These are phyloP conservation scores for Starmerella potacharoeniae DNA, from an alignment of 805 yeast genomes.

Conservation along the genomic window DNA sequence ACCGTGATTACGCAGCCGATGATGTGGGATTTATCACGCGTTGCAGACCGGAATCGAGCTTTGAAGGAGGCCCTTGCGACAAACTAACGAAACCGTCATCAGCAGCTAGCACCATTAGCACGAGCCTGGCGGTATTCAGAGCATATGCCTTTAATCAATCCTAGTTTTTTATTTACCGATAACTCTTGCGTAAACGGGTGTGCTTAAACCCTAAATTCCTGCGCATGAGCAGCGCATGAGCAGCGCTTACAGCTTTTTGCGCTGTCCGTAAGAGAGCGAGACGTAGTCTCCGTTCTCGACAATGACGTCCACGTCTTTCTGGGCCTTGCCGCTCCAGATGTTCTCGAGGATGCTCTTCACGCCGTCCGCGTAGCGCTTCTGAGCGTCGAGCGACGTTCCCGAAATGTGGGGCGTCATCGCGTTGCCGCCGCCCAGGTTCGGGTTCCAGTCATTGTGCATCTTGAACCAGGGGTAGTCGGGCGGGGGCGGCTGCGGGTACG, in stretches of 20 bases:
- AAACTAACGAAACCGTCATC: too few species aligned
- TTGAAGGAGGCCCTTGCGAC: too few species aligned
- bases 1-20: too few species aligned
- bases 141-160: too few species aligned
- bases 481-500: constrained; percentile 81
- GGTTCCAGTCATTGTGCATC: constrained; percentile 46
- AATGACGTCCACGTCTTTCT: constrained; percentile 66
- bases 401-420: constrained; percentile 79
- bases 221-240: too few species aligned
- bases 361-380: constrained; percentile 60
- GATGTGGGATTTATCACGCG: too few species aligned
- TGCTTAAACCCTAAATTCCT: too few species aligned
- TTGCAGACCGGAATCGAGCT: too few species aligned
- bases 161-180: too few species aligned
- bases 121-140: too few species aligned
- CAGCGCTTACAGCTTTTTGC: not conserved
- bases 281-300: constrained; percentile 61
- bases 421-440: constrained; percentile 40
- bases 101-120: too few species aligned
- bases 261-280: constrained; percentile 57
- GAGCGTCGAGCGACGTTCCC: constrained; percentile 74
- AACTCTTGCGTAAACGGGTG: too few species aligned
- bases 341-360: constrained; percentile 52
- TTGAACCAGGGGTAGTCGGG: constrained; percentile 65
- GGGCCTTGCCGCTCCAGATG: constrained; percentile 55